Percentiles rank a stretch among this genome's conserved stretches.
These are phyloP conservation scores for Stephanodiscus minutulus DNA, from an alignment of 108 stramenopile species.

Conservation along the genomic window DNA sequence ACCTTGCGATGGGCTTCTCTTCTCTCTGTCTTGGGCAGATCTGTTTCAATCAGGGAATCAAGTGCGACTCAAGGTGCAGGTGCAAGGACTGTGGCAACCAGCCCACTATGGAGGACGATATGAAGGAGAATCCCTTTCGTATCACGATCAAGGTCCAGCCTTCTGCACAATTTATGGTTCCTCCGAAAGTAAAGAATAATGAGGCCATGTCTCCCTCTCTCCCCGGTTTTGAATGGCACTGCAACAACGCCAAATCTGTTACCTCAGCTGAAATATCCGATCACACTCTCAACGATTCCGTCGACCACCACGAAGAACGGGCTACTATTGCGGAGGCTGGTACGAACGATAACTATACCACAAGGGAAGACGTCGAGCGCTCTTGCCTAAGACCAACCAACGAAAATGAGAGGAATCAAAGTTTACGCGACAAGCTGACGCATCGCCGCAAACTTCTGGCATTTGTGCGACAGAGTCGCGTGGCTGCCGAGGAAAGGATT, in stretches of 20 bases:
- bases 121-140: not conserved
- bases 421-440: not conserved
- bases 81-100: slow-evolving; percentile 11
- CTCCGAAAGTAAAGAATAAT: not conserved
- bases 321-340: not conserved
- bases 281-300: not conserved
- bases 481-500: not conserved
- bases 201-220: not conserved
- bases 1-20: not conserved
- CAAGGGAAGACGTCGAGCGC: no score
- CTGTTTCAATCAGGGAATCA: slow-evolving; percentile 12
- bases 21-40: not conserved
- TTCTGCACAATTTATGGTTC: not conserved
- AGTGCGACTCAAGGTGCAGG: slow-evolving; percentile 11
- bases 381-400: not conserved
- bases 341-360: not conserved
- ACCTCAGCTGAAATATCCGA: not conserved
- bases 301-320: not conserved
- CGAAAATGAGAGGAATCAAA: not conserved
- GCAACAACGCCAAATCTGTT: not conserved
- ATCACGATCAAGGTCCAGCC: not conserved
- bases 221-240: not conserved
- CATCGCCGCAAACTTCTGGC: slow-evolving; percentile 1
- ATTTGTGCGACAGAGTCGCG: not conserved
- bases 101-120: not conserved